phyloP scores from a whole-genome alignment of 2,329 filamentous ascomycete species.

The Cercospora sp. region DNA sequence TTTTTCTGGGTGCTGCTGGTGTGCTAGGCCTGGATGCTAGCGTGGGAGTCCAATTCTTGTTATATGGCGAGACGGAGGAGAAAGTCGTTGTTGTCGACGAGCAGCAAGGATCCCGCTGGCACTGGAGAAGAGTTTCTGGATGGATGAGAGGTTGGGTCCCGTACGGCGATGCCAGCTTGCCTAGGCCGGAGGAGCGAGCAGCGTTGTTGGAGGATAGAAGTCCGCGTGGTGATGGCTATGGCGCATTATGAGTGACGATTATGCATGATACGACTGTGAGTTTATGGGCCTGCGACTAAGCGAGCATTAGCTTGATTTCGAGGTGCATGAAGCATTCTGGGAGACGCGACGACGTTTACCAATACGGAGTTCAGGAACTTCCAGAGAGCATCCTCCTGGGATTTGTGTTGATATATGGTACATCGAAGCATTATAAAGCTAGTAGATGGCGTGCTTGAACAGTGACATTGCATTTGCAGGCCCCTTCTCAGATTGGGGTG shows the following conservation, averaged over 20 bases:
- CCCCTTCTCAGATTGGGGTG: not conserved
- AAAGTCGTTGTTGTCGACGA: slow-evolving; percentile 52
- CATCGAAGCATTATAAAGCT: not conserved
- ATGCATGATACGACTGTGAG: not conserved
- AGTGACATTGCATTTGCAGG: not conserved
- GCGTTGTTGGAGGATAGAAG: slow-evolving; percentile 21
- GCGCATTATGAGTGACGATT: slow-evolving; percentile 19
- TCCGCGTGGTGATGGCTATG: slow-evolving; percentile 28
- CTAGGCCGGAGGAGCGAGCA: slow-evolving; percentile 24
- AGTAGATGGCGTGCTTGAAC: not conserved
- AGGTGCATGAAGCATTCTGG: not conserved
- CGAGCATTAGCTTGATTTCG: not conserved
- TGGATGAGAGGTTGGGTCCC: slow-evolving; percentile 69
- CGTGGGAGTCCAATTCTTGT: slow-evolving; percentile 63
- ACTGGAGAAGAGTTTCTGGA: slow-evolving; percentile 59
- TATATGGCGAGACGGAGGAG: slow-evolving; percentile 53
- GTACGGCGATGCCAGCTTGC: slow-evolving; percentile 43
- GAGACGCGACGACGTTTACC: not conserved
- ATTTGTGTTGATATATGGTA: not conserved
- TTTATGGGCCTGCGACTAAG: not conserved
- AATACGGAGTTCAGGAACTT: not conserved
- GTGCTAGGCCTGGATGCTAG: slow-evolving; percentile 63
- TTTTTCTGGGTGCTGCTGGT: slow-evolving; percentile 66
- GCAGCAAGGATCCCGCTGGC: slow-evolving; percentile 40
- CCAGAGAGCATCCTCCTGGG: not conserved